Conservation (phyloP, 805 yeast genomes). For the Metahyphopichia silvanorum region DNA sequence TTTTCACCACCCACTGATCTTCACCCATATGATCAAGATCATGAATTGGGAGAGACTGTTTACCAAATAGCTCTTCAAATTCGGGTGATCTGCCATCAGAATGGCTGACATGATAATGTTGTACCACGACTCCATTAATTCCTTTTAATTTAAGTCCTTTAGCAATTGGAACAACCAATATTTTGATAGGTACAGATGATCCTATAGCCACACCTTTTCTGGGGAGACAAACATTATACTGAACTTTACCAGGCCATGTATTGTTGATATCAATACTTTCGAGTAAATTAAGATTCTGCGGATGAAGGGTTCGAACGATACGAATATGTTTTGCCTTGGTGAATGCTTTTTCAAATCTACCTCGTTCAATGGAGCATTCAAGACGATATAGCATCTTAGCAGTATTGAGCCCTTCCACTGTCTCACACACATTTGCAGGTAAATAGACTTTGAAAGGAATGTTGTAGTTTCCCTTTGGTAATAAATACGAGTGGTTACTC, state of each 20-base stretch:
- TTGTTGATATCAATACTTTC: slow-evolving; percentile 47
- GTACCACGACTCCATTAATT: slow-evolving; percentile 19
- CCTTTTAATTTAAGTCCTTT: slow-evolving; percentile 39
- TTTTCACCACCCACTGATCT: slow-evolving; percentile 47
- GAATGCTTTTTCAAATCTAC: slow-evolving; percentile 38
- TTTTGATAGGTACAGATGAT: slow-evolving; percentile 36
- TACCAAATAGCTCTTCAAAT: slow-evolving; percentile 29
- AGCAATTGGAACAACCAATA: slow-evolving; percentile 44
- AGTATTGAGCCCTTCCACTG: slow-evolving; percentile 47
- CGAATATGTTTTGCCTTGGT: slow-evolving; percentile 38
- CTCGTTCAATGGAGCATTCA: slow-evolving; percentile 39
- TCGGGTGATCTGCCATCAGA: slow-evolving; percentile 40
- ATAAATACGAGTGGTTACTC: slow-evolving; percentile 28
- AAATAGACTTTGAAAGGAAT: slow-evolving; percentile 44
- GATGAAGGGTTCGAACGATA: slow-evolving; percentile 42
- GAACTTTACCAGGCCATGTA: slow-evolving; percentile 52
- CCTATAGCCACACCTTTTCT: slow-evolving; percentile 48
- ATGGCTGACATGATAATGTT: slow-evolving; percentile 32
- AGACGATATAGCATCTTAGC: slow-evolving; percentile 43
- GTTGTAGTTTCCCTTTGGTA: slow-evolving; percentile 52
- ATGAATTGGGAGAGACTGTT: slow-evolving; percentile 20
- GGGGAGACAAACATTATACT: slow-evolving; percentile 44
- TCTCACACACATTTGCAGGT: slow-evolving; percentile 48
- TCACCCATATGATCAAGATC: slow-evolving; percentile 13
- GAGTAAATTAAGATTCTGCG: slow-evolving; percentile 32